Percentiles rank a stretch among this genome's conserved stretches.
phyloP scores from a whole-genome alignment of 805 yeast species.

The Teunomyces aglyptinius region DNA sequence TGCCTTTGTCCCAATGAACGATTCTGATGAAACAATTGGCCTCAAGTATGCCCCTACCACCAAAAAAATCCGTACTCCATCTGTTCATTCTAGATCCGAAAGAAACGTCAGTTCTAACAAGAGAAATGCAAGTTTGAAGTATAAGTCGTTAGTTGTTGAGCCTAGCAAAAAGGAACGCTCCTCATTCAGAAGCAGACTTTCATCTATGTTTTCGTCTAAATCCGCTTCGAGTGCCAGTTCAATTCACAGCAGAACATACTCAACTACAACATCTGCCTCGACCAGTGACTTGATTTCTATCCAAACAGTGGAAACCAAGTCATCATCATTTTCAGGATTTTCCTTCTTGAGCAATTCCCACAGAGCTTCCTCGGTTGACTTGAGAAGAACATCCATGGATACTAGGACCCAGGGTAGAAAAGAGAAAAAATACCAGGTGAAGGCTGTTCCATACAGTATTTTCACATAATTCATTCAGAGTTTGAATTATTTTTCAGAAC shows the following conservation, averaged over 20 bases:
- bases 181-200: constrained; percentile 16
- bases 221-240: constrained; percentile 1
- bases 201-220: constrained; percentile 11
- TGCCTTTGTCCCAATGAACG: constrained; percentile 13
- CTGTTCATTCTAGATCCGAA: constrained; percentile 3
- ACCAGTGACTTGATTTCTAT: constrained; percentile 17
- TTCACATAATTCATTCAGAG: constrained; percentile 6
- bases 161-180: constrained; percentile 12
- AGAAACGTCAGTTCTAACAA: constrained; percentile 8
- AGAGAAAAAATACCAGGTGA: constrained; percentile 26
- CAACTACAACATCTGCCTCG: not conserved
- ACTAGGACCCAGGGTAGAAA: constrained; percentile 8
- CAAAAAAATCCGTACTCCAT: constrained; percentile 1
- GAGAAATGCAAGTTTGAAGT: constrained; percentile 12
- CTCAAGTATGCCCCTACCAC: not conserved
- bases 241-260: not conserved
- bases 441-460: constrained; percentile 21
- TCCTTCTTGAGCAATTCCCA: constrained; percentile 15
- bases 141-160: constrained; percentile 9
- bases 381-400: constrained; percentile 5
- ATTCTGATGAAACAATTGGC: constrained; percentile 4
- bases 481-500: constrained; percentile 2
- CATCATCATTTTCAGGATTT: constrained; percentile 22
- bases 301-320: constrained; percentile 13
- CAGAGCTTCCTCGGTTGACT: constrained; percentile 4